These are phyloP conservation scores for Rubia peregrina DNA, from an alignment of 305 asterid species.

Conservation along the genomic window DNA sequence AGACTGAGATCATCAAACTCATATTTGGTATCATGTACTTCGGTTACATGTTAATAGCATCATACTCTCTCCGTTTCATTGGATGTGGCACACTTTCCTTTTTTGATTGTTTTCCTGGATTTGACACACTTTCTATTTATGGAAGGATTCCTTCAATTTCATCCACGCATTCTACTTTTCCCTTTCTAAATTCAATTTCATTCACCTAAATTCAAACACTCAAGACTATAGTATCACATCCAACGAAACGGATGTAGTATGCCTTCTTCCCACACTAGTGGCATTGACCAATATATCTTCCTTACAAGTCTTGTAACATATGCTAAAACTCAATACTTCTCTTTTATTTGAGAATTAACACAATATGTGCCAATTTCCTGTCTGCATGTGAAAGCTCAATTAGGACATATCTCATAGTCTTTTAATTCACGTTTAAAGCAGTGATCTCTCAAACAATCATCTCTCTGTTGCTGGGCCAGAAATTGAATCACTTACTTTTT, in stretches of 20 bases:
- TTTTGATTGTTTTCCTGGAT: no score
- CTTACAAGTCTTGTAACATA: slow-evolving; percentile 45
- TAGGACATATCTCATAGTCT: slow-evolving; percentile 11
- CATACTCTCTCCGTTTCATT: no score
- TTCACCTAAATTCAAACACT: no score
- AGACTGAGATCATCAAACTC: slow-evolving; percentile 73
- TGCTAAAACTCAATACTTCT: background rate
- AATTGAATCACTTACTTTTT: no score
- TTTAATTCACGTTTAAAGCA: slow-evolving; percentile 26
- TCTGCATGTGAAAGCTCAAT: background rate
- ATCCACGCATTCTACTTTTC: no score
- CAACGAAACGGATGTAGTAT: no score
- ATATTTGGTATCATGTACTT: slow-evolving; percentile 84
- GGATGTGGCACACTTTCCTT: no score
- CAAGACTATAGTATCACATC: no score
- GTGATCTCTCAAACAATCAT: slow-evolving; percentile 89
- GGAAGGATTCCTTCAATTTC: no score
- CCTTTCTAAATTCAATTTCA: no score
- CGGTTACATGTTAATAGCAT: slow-evolving; percentile 81
- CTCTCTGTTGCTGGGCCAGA: slow-evolving; percentile 94
- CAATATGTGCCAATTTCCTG: slow-evolving; percentile 7
- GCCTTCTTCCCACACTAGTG: slow-evolving; percentile 57
- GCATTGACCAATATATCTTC: slow-evolving; percentile 43
- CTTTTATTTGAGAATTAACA: slow-evolving; percentile 1
- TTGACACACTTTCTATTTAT: no score